Conservation (phyloP, 495 filamentous ascomycete genomes). For the Penicillium cinerascens region DNA sequence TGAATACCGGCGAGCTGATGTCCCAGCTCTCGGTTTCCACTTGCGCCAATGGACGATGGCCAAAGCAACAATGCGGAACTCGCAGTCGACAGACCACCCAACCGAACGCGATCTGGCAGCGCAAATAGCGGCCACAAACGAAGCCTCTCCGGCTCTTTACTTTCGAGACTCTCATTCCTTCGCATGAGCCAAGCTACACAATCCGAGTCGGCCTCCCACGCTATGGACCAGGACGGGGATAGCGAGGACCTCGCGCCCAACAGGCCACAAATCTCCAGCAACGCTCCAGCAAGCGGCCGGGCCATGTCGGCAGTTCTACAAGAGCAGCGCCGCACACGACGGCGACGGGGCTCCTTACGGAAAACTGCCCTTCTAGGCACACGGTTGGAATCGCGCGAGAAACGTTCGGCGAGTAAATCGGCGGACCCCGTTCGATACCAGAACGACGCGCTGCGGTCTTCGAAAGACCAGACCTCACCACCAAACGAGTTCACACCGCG, state of each 20-base stretch:
- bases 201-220: constrained; percentile 35
- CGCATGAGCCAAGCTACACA: constrained; percentile 47
- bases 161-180: constrained; percentile 51
- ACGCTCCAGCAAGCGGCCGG: constrained; percentile 33
- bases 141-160: constrained; percentile 61
- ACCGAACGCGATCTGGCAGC: constrained; percentile 38
- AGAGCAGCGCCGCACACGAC: constrained; percentile 66
- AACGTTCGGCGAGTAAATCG: constrained; percentile 34
- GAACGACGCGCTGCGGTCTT: constrained; percentile 7
- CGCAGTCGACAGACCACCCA: constrained; percentile 27
- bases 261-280: constrained; percentile 17
- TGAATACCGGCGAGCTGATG: constrained; percentile 25
- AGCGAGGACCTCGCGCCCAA: constrained; percentile 30
- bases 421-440: constrained; percentile 30
- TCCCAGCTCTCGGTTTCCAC: constrained; percentile 11
- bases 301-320: constrained; percentile 55
- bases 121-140: constrained; percentile 55
- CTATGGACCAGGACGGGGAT: constrained; percentile 39
- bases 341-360: constrained; percentile 72
- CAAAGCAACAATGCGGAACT: constrained; percentile 24
- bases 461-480: constrained; percentile 17
- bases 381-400: constrained; percentile 48
- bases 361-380: constrained; percentile 77
- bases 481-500: constrained; percentile 15
- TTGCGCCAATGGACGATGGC: constrained; percentile 41